phyloP scores from a whole-genome alignment of 495 filamentous ascomycete species.

The Penicillium cinerascens region DNA sequence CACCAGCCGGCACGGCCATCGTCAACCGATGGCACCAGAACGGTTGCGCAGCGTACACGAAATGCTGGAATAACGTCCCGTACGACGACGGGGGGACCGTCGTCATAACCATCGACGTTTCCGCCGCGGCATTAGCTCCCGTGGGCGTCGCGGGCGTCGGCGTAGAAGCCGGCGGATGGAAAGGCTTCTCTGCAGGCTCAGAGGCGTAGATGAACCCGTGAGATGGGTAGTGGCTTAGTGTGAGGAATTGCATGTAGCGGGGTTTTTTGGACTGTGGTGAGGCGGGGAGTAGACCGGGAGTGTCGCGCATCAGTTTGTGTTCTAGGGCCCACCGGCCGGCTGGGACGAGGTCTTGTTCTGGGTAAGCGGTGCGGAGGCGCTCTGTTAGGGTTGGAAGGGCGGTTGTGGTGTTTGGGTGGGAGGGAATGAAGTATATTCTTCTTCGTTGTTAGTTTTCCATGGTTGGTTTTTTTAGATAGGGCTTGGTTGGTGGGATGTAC shows the following conservation, averaged over 20 bases:
- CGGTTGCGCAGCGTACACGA: constrained; percentile 43
- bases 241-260: constrained; percentile 47
- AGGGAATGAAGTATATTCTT: constrained; percentile 48
- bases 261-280: constrained; percentile 27
- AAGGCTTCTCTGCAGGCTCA: constrained; percentile 21
- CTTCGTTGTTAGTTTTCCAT: too few species aligned
- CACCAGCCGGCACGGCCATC: constrained; percentile 34
- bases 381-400: constrained; percentile 35
- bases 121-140: not conserved
- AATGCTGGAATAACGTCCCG: constrained; percentile 39
- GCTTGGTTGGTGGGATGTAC: constrained; percentile 13
- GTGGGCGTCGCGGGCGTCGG: not conserved
- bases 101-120: constrained; percentile 38
- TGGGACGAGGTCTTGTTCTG: constrained; percentile 36
- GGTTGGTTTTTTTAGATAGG: constrained; percentile 4
- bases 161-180: constrained; percentile 7
- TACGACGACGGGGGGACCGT: constrained; percentile 34
- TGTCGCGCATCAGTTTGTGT: constrained; percentile 47
- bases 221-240: constrained; percentile 35
- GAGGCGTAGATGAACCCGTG: constrained; percentile 48
- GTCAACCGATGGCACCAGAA: constrained; percentile 46
- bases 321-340: constrained; percentile 42
- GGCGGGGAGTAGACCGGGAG: constrained; percentile 40
- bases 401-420: constrained; percentile 40
- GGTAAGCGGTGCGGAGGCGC: constrained; percentile 37